phyloP scores from a whole-genome alignment of 1,284 basidiomycete genomes.

The Puccinia triticina region DNA sequence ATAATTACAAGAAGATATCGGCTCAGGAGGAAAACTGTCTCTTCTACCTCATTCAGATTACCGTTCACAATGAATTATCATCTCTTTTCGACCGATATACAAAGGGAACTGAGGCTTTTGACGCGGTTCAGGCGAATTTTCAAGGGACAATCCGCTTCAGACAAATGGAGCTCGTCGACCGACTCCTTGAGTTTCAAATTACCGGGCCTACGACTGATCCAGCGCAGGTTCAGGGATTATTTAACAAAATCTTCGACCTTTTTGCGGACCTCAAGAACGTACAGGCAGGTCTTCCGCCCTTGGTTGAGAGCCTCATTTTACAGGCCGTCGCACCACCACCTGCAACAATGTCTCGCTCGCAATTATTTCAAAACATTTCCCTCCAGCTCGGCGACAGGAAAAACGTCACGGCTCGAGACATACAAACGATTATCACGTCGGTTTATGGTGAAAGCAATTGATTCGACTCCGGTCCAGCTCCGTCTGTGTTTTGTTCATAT shows the following conservation, averaged over 20 bases:
- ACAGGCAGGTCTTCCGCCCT: not conserved
- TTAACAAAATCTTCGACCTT: not conserved
- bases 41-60: too few species aligned
- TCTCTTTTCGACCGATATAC: not conserved
- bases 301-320: not conserved
- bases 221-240: not conserved
- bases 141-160: not conserved
- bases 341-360: not conserved
- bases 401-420: not conserved
- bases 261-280: not conserved
- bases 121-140: not conserved
- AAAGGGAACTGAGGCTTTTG: not conserved
- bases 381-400: not conserved
- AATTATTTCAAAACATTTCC: slow-evolving; percentile 23
- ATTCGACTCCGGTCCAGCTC: not conserved
- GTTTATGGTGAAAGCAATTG: not conserved
- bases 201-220: not conserved
- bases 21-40: too few species aligned
- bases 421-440: not conserved
- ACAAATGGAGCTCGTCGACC: too few species aligned
- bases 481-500: not conserved
- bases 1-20: too few species aligned
- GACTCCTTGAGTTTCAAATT: too few species aligned
- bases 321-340: not conserved
- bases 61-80: too few species aligned